Evolutionary conservation across 2,329 filamentous ascomycete genomes (phyloP).

Genomic region (Alternaria consortialis): DNA sequence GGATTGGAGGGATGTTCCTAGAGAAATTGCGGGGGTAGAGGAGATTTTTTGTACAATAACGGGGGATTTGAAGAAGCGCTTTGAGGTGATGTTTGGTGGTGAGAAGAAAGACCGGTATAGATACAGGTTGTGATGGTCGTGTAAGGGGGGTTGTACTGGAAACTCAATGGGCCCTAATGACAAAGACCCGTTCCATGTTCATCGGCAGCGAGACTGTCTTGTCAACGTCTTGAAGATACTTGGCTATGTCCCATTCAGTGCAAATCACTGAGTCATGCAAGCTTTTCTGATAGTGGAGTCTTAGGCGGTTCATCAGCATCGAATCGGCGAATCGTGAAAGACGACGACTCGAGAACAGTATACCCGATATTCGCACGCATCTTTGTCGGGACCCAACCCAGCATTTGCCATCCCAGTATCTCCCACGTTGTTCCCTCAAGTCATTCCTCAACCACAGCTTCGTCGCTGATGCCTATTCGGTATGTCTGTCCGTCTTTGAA

Average conservation of each 20-base stretch:
- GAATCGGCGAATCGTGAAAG: background rate
- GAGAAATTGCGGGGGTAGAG: background rate
- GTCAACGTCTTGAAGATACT: background rate
- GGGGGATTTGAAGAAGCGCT: background rate
- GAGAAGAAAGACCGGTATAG: background rate
- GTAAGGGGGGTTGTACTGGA: background rate
- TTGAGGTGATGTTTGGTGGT: background rate
- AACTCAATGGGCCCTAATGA: background rate
- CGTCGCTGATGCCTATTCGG: background rate
- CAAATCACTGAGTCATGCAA: background rate
- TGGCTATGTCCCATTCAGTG: background rate
- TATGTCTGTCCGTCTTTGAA: background rate
- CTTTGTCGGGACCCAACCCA: background rate
- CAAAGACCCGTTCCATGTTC: background rate
- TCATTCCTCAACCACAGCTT: background rate
- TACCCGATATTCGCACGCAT: background rate
- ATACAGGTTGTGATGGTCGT: background rate
- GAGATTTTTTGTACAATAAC: background rate
- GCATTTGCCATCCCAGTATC: background rate
- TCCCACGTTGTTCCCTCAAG: background rate
- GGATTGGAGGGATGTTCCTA: background rate
- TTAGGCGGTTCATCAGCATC: background rate
- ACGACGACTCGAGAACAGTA: background rate
- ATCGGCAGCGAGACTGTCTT: background rate
- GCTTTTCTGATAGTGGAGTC: background rate